Percentiles rank a stretch among this genome's conserved stretches.
These are phyloP conservation scores for Anaeromyces robustus DNA, from an alignment of 192 early-diverging fungal genomes.

Conservation along the genomic window DNA sequence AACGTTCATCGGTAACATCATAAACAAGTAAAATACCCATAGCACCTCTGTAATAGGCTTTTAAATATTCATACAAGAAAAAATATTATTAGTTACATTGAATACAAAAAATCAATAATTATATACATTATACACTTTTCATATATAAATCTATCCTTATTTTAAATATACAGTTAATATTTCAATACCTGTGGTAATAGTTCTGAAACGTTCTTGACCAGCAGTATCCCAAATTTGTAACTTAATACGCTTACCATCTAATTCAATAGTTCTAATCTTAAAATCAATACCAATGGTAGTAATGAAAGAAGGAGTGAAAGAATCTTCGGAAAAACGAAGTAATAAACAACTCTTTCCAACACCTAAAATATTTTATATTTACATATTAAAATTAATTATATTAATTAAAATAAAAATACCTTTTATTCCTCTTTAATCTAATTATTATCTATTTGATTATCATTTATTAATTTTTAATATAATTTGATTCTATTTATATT, in stretches of 20 bases:
- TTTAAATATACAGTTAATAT: no score
- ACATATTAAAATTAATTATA: no score
- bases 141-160: no score
- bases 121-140: no score
- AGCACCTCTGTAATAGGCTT: conserved; percentile 96
- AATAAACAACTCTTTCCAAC: conserved; percentile 94
- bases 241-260: conserved; percentile 98
- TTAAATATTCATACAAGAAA: no score
- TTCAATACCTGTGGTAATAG: conserved; percentile 79
- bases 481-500: no score
- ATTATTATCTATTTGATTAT: no score
- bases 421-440: no score
- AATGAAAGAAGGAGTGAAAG: conserved; percentile 98
- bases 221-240: conserved; percentile 99
- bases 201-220: conserved; percentile 97
- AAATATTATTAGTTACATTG: no score
- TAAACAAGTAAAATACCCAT: conserved; percentile 98
- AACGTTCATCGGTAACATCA: conserved; percentile 96
- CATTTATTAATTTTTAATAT: no score
- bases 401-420: no score
- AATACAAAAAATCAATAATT: no score
- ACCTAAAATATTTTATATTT: conserved; percentile 23
- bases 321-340: conserved; percentile 95
- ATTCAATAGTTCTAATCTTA: conserved; percentile 95
- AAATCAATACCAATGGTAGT: conserved; percentile 99